Evolutionary conservation across 2,329 filamentous ascomycete species (phyloP).

Genomic region (Didymella sp.): DNA sequence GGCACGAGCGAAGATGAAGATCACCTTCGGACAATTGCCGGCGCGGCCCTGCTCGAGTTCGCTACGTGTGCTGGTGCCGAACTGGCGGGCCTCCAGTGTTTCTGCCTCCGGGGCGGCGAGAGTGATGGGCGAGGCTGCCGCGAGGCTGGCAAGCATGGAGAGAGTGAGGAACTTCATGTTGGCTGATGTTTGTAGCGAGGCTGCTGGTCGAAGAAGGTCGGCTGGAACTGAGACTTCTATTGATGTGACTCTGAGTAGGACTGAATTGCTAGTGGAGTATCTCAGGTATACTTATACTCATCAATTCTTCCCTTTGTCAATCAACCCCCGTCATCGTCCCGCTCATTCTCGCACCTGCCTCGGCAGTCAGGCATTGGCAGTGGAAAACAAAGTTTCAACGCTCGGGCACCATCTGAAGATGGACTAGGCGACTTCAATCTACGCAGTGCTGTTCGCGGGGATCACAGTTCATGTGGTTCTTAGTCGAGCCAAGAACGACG

Average conservation of each 20-base stretch:
- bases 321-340: background rate
- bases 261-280: too few species aligned
- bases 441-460: background rate
- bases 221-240: background rate
- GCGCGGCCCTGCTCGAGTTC: slow-evolving; percentile 34
- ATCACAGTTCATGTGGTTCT: background rate
- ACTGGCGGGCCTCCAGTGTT: slow-evolving; percentile 25
- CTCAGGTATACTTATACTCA: background rate
- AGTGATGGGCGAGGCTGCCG: slow-evolving; percentile 21
- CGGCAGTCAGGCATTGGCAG: background rate
- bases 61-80: slow-evolving; percentile 17
- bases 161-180: slow-evolving; percentile 34
- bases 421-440: background rate
- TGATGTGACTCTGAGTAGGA: too few species aligned
- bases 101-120: slow-evolving; percentile 2
- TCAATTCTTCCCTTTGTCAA: background rate
- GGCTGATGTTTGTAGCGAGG: background rate
- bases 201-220: background rate
- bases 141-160: slow-evolving; percentile 24
- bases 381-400: background rate
- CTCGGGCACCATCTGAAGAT: background rate
- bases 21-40: slow-evolving; percentile 32
- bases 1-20: slow-evolving; percentile 41
- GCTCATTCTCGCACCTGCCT: background rate
- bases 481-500: background rate